Base-by-base conservation (phyloP, 306 rosid genomes). In the Vigna radiata region DNA sequence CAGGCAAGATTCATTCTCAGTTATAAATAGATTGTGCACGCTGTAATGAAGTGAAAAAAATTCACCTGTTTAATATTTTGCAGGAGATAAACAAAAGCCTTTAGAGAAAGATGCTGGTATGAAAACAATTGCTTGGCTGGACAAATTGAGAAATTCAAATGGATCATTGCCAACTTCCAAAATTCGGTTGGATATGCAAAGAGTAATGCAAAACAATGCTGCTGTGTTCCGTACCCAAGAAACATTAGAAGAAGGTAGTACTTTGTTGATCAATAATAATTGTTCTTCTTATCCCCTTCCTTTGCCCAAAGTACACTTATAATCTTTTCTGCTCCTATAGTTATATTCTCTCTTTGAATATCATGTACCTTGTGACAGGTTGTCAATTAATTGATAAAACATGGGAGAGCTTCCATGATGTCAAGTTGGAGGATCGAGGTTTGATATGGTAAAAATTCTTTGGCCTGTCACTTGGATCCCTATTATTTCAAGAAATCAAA, bases 201-300 rank as follows among this genome's bases (percentile, higher is more conserved):
- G 96, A n/a, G 16, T 88, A 25, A 95, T 95, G 99, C 99, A 95
- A 89, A 95, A 36, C 71, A 90, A 95, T 82, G 99, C 97, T 79
- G 97, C 99, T 82, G 99, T 95, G 58, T 95, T 95, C 88, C 99
- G 99, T 43, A 92, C 97, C 37, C 94, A 90, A 75, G 99, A 95
- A 79, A 92, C 96, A 41, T 85, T 95, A 81, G 94, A 83, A 87
- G 99, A 94, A 88, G 98, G 98, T 93, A 84, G 46, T 13, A 33
- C 33, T 41, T 39, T 21, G 74, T 36, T 66, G 11, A 27, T 52
- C 39, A 29, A 53, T 25, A 9, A 21, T 15, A 14, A 53, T 49
- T 14, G 12, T 9, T 37, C 25, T 4, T 76, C 52, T 41, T 16
- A 8, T 50, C 21, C 21, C 12, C 59, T 16, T 72, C 62, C 2